phyloP scores from a whole-genome alignment of 805 yeast genomes.

The Nakazawaea ishiwadae region DNA sequence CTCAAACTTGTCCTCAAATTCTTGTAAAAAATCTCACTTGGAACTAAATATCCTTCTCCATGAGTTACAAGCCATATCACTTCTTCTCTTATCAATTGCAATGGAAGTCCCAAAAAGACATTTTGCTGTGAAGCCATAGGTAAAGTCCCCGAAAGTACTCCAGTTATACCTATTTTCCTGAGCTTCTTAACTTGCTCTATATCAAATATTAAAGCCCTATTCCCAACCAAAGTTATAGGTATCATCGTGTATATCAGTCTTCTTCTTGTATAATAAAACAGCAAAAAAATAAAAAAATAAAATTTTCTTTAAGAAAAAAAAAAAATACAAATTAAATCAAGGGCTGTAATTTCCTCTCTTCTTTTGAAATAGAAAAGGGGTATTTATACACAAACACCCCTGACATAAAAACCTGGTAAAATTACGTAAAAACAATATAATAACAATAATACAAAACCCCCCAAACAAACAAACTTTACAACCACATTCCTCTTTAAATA shows the following conservation, averaged over 20 bases:
- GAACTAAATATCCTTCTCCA: slow-evolving; percentile 38
- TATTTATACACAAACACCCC: no score
- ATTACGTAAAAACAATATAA: no score
- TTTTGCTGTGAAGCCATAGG: slow-evolving; percentile 94
- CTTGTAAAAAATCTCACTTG: slow-evolving; percentile 28
- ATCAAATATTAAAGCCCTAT: slow-evolving; percentile 54
- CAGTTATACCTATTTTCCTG: slow-evolving; percentile 63
- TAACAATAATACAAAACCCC: no score
- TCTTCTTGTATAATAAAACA: no score
- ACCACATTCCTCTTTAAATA: no score
- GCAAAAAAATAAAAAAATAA: no score
- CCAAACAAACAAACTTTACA: no score
- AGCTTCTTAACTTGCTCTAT: slow-evolving; percentile 47
- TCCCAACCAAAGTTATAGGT: slow-evolving; percentile 33
- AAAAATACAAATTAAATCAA: no score
- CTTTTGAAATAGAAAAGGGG: no score
- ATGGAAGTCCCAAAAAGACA: slow-evolving; percentile 78
- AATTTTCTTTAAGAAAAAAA: no score
- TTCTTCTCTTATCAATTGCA: slow-evolving; percentile 71
- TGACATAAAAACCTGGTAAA: no score
- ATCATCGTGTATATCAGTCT: slow-evolving; percentile 12
- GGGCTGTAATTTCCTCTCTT: no score
- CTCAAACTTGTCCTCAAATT: slow-evolving; percentile 14
- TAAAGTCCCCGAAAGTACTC: slow-evolving; percentile 77
- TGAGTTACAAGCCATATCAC: slow-evolving; percentile 54